These are phyloP conservation scores for Ophiosphaerella korrae DNA, from an alignment of 2,329 filamentous ascomycete genomes.

Conservation along the genomic window DNA sequence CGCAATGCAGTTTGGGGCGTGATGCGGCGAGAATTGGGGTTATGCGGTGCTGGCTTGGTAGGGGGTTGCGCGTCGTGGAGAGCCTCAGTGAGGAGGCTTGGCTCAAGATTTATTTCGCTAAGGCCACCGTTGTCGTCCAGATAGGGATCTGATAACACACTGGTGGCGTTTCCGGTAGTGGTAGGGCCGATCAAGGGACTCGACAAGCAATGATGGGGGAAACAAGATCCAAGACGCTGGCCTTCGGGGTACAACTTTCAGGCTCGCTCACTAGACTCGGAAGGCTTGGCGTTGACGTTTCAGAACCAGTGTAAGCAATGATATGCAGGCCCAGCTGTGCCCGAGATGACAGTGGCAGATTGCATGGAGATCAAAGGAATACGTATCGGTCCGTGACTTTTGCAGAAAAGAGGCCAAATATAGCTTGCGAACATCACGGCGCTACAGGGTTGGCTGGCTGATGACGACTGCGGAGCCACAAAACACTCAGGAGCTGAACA, in stretches of 20 bases:
- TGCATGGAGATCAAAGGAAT: background rate
- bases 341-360: conserved; percentile 8
- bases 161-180: conserved; percentile 29
- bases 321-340: conserved; percentile 22
- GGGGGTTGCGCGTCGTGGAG: conserved; percentile 27
- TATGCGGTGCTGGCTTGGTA: conserved; percentile 15
- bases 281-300: conserved; percentile 31
- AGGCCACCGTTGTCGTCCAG: conserved; percentile 40
- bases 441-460: background rate
- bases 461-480: background rate
- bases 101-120: conserved; percentile 40
- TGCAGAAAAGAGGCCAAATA: background rate
- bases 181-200: conserved; percentile 30
- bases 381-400: no score
- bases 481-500: background rate
- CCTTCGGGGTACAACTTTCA: conserved; percentile 20
- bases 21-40: conserved; percentile 9
- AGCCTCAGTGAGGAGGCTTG: conserved; percentile 30
- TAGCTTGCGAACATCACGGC: background rate
- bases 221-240: conserved; percentile 11
- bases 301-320: conserved; percentile 27
- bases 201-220: conserved; percentile 22
- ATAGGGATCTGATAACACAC: conserved; percentile 23
- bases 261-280: conserved; percentile 5
- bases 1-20: background rate